These are phyloP conservation scores for Wickerhamiella azyma DNA, from an alignment of 805 yeast species.

Conservation along the genomic window DNA sequence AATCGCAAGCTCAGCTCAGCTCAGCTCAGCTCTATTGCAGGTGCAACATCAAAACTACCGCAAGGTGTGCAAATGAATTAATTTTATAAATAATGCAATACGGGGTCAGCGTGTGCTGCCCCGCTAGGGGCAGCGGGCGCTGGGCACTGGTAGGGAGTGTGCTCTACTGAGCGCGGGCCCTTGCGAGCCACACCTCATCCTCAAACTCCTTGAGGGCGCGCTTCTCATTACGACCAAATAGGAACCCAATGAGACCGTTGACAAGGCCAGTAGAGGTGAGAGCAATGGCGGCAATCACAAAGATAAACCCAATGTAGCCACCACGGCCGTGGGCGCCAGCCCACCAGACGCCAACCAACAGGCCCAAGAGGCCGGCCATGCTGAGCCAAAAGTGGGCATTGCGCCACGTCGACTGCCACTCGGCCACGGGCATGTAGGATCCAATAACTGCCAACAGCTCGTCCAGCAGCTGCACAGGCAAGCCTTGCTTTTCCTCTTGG, in stretches of 20 bases:
- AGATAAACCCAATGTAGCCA: conserved; percentile 54
- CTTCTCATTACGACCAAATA: conserved; percentile 70
- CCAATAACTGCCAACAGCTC: conserved; percentile 37
- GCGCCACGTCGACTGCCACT: conserved; percentile 54
- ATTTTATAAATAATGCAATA: background rate
- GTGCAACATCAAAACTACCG: no score
- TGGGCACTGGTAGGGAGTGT: no score
- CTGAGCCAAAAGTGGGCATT: conserved; percentile 49
- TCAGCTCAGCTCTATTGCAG: no score
- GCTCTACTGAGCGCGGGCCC: background rate
- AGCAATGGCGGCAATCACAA: conserved; percentile 41
- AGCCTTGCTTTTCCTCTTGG: background rate
- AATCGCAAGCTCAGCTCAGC: no score
- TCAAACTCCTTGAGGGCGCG: conserved; percentile 67
- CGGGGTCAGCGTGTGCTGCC: no score
- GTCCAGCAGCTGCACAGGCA: conserved; percentile 25
- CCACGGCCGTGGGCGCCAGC: conserved; percentile 35
- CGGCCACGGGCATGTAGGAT: conserved; percentile 39
- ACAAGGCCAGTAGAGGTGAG: conserved; percentile 53
- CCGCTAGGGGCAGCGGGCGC: no score
- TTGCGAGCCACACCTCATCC: conserved; percentile 39
- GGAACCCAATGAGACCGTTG: conserved; percentile 62
- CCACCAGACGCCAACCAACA: conserved; percentile 44
- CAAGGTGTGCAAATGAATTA: background rate
- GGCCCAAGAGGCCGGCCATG: conserved; percentile 36